These are phyloP conservation scores for Metarhizium album DNA, from an alignment of 2,329 filamentous ascomycete genomes.

Conservation along the genomic window DNA sequence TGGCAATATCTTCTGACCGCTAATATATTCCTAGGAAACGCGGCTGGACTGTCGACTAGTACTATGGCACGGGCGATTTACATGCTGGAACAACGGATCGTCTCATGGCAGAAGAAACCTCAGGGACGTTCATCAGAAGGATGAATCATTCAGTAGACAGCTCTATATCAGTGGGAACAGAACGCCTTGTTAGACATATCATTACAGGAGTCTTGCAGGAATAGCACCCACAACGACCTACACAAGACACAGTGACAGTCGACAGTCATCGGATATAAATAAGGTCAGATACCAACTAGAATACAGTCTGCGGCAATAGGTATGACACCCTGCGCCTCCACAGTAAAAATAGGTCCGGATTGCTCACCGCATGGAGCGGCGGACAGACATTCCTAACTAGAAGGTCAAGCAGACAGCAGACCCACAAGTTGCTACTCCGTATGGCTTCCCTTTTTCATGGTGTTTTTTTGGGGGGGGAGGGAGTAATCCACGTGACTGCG, in stretches of 20 bases:
- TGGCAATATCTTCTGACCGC: not conserved
- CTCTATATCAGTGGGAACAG: not conserved
- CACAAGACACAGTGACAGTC: not conserved
- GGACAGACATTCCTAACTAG: no score
- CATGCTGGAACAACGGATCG: conserved; percentile 26
- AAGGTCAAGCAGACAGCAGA: no score
- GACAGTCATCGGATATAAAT: no score
- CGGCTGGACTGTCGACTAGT: conserved; percentile 23
- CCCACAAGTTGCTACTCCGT: no score
- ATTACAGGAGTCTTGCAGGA: not conserved
- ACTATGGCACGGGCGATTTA: conserved; percentile 26
- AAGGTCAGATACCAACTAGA: no score
- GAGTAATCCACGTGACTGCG: conserved; percentile 23
- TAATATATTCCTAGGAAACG: conserved; percentile 14
- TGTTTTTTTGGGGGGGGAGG: no score
- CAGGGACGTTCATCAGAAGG: not conserved
- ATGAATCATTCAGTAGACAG: not conserved
- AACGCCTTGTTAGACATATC: not conserved
- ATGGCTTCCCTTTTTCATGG: no score
- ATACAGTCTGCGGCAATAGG: no score
- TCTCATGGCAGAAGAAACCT: conserved; percentile 20
- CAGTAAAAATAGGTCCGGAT: no score
- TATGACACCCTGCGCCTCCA: no score
- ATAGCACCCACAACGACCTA: not conserved
- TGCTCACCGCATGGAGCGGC: no score